These are phyloP conservation scores for Syzygium grande DNA, from an alignment of 345 rosid genomes.

Conservation along the genomic window DNA sequence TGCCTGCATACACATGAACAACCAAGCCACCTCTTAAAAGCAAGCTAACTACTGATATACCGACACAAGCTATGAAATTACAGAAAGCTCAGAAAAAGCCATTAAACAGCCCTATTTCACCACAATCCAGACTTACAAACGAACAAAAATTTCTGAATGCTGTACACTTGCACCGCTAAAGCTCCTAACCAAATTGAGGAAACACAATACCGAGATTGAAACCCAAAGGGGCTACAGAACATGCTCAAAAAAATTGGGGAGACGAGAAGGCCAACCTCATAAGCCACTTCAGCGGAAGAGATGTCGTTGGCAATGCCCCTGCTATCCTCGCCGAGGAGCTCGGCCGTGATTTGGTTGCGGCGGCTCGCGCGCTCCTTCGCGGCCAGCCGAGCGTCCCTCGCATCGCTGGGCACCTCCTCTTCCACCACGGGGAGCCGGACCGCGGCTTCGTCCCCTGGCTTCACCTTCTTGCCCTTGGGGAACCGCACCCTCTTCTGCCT, in stretches of 20 bases:
- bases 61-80: background rate
- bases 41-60: background rate
- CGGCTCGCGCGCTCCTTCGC: conserved; percentile 72
- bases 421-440: conserved; percentile 5
- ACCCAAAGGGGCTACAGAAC: background rate
- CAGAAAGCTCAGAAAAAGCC: background rate
- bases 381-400: conserved; percentile 44
- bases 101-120: background rate
- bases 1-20: no score
- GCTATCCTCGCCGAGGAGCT: conserved; percentile 43
- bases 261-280: conserved; percentile 34
- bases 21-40: no score
- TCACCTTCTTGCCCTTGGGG: conserved; percentile 90
- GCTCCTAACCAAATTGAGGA: background rate
- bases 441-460: conserved; percentile 36
- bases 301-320: conserved; percentile 18
- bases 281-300: conserved; percentile 51
- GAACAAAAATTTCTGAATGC: background rate
- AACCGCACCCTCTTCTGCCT: conserved; percentile 84
- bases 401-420: conserved; percentile 15
- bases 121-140: background rate
- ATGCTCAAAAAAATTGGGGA: background rate
- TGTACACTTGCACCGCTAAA: background rate
- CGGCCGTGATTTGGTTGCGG: conserved; percentile 48
- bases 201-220: background rate